These are phyloP conservation scores for Leptodermis oblonga DNA, from an alignment of 257 asterid genomes.

Conservation along the genomic window DNA sequence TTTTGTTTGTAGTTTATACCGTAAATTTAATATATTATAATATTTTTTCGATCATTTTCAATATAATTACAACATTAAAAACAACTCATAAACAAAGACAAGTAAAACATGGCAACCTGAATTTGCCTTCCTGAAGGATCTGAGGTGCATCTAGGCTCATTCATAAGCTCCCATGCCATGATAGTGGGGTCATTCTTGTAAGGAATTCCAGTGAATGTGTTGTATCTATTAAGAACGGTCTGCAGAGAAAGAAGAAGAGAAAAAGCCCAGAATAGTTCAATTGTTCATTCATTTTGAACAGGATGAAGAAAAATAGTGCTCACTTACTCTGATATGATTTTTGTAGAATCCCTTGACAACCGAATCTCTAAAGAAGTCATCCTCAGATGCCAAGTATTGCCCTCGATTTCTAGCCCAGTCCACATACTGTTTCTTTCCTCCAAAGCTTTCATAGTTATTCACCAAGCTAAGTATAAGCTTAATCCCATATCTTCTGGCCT, in stretches of 20 bases:
- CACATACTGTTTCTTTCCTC: constrained; percentile 89
- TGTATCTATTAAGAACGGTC: constrained; percentile 68
- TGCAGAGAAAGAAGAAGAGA: constrained; percentile 21
- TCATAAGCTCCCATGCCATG: constrained; percentile 99
- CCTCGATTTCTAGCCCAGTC: constrained; percentile 78
- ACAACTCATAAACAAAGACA: too few relatives aligned
- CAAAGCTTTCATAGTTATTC: constrained; percentile 79
- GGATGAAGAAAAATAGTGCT: not conserved
- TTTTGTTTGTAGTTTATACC: too few relatives aligned
- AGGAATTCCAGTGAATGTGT: constrained; percentile 45
- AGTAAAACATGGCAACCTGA: constrained; percentile 42
- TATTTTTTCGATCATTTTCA: too few relatives aligned
- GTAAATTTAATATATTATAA: too few relatives aligned
- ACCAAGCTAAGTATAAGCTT: constrained; percentile 68
- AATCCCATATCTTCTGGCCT: constrained; percentile 71
- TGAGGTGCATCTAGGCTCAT: constrained; percentile 88
- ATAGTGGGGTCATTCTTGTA: constrained; percentile 95
- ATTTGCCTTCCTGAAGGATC: constrained; percentile 82
- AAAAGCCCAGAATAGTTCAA: not conserved
- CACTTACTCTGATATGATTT: constrained; percentile 61
- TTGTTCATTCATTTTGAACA: not conserved
- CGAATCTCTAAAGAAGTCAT: constrained; percentile 73
- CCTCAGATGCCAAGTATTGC: constrained; percentile 62
- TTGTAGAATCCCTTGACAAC: constrained; percentile 63
- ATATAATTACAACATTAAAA: too few relatives aligned